Evolutionary conservation across 1,284 basidiomycete species (phyloP).

Genomic region (Retiboletus flavoniger): DNA sequence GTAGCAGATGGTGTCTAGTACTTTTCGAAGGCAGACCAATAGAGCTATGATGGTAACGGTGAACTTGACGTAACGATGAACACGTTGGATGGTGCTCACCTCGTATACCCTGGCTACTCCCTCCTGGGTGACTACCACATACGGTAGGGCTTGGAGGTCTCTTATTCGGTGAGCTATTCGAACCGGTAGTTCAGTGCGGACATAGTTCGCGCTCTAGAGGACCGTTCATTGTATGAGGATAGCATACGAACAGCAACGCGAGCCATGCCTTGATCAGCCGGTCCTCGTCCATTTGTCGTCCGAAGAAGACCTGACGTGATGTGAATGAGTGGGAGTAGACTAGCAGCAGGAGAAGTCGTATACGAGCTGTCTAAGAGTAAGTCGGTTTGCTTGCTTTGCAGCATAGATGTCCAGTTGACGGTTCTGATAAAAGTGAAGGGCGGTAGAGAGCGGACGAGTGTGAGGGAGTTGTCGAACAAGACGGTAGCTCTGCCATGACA

Average conservation of each 20-base stretch:
- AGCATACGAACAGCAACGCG: not conserved
- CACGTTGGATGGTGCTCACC: constrained; percentile 43
- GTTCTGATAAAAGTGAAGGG: constrained; percentile 82
- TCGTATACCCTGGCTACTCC: constrained; percentile 84
- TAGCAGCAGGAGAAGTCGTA: constrained; percentile 25
- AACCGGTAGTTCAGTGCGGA: constrained; percentile 84
- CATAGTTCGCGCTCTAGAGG: constrained; percentile 82
- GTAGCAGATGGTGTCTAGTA: constrained; percentile 31
- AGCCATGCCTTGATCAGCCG: constrained; percentile 63
- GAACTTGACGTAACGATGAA: constrained; percentile 1
- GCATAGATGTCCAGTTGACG: constrained; percentile 82
- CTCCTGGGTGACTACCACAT: constrained; percentile 86
- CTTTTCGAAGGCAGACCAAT: constrained; percentile 84
- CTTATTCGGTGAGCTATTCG: constrained; percentile 86
- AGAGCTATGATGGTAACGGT: constrained; percentile 49
- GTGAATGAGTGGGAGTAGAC: constrained; percentile 8
- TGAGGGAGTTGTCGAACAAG: constrained; percentile 9
- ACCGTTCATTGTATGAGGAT: not conserved
- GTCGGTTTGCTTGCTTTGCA: constrained; percentile 65
- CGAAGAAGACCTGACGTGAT: constrained; percentile 61
- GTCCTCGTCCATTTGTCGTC: constrained; percentile 73
- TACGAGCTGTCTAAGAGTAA: constrained; percentile 83
- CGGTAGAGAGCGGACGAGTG: constrained; percentile 44
- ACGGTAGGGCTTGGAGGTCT: constrained; percentile 85
- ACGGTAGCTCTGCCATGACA: constrained; percentile 24